Evolutionary conservation across 176 grass and related monocot genomes (phyloP).

Genomic region (Carex myosuroides): DNA sequence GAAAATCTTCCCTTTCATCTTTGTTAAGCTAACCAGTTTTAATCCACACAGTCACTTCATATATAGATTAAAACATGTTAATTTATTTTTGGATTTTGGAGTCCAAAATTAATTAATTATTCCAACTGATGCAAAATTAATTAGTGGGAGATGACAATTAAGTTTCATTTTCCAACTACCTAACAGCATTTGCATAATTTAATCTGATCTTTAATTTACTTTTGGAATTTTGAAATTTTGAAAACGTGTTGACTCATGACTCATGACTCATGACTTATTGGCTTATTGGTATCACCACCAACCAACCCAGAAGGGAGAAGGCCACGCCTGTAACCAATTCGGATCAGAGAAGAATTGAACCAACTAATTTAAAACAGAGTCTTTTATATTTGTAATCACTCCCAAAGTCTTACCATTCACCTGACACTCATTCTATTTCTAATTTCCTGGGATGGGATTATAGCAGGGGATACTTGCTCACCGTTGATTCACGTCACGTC

Average conservation of each 20-base stretch:
- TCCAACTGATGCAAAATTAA: background rate
- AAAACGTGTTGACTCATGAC: background rate
- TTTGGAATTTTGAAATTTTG: background rate
- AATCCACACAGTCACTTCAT: background rate
- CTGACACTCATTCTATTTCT: too few relatives aligned
- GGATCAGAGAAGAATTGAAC: too few relatives aligned
- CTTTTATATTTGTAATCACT: too few relatives aligned
- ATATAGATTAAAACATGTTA: background rate
- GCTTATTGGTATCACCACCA: too few relatives aligned
- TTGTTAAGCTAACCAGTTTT: background rate
- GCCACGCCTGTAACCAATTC: background rate
- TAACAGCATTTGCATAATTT: background rate
- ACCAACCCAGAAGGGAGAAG: background rate
- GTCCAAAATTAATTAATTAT: background rate
- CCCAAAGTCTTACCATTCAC: too few relatives aligned
- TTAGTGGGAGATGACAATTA: background rate
- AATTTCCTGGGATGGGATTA: too few relatives aligned
- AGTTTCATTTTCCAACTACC: background rate
- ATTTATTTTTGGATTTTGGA: background rate
- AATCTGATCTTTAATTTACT: background rate
- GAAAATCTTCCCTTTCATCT: background rate
- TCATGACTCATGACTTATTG: too few relatives aligned
- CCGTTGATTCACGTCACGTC: too few relatives aligned
- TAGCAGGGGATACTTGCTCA: too few relatives aligned
- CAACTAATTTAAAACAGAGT: too few relatives aligned